Evolutionary conservation across 768 basidiomycete species (phyloP), one percentile per base, ranked within the genome.

Genomic region (Tylopilus balloui): DNA sequence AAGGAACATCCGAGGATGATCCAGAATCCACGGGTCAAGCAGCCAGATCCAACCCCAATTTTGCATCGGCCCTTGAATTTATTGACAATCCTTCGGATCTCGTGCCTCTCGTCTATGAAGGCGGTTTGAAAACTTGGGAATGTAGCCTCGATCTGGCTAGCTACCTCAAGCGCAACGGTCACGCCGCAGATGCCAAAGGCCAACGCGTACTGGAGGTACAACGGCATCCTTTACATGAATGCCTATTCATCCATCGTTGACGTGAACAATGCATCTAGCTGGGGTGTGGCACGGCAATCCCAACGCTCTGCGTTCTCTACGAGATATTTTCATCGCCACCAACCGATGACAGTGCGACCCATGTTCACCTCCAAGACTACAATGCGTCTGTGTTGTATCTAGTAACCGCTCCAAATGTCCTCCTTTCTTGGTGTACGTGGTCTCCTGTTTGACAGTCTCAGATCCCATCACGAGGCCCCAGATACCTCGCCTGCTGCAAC

Each of bases 41-140:
- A 20, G 51, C 48, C 28, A 47, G 34, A 21, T 27, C 42, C 25
- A 36, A 43, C 24, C 27, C 41, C 20, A 38, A 29, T 34, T 24
- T 40, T 19, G 51, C 62, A 38, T 66, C 70, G 0, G 76, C 77
- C 0, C 70, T 86, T 1, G 73, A 76, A 12, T 90, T 86, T 49
- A 72, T 95, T 15, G 86, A 92, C 54, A 80, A 84, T 1, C 87
- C 87, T 0, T 91, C 92, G 0, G 95, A 98, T 67, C 79, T 99
- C 13, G 81, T 97, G 4, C 88, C 92, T 3, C 85, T 92, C 1
- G 76, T 92, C 1, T 98, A 99, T 57, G 95, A 99, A 70, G 95
- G 95, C 19, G 95, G 95, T 6, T 66, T 98, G 44, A 97, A 98
- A 69, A 97, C 93, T 2, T 99, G 95, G 95, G 95, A 99, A 66